Base-by-base conservation (phyloP, 192 early-diverging fungal genomes). In the Allomyces macrogynus region DNA sequence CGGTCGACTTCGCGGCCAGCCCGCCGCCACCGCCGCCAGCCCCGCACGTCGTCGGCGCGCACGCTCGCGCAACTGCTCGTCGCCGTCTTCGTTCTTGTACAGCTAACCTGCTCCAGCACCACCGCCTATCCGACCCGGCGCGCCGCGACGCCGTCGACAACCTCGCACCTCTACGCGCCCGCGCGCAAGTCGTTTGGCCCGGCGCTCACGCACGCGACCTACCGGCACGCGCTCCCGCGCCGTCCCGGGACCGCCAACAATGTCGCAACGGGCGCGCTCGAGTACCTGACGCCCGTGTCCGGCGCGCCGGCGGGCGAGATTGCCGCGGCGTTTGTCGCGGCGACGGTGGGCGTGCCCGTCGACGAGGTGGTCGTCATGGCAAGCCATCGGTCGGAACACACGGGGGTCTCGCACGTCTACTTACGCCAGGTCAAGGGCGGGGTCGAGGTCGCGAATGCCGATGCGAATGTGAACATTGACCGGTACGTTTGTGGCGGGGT, bases 321-420 rank as follows among this genome's bases (percentile, higher is more conserved):
- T 5, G 62, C 62, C 12, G 11, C 27, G 14, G 10, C 18, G 62
- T 32, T 32, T 11, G 25, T 32, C 26, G 66, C 67, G 57, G 44
- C 65, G 61, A 64, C 66, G 40, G 68, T 71, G 66, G 68, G 66
- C 25, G 62, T 76, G 24, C 24, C 62, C 24, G 70, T 73, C n/a
- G 40, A 67, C 60, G 62, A 66, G 40, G 61, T 76, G 64, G 68
- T 65, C 42, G 69, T 76, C 65, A 73, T 68, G 66, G 68, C 67
- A 0, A 66, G 71, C 23, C 74, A 82, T 63, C 66, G 66, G 44
- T 76, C 76, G 61, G 65, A 74, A 40, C 79, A 85, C 72, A 73
- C 64, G 27, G 79, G 80, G 24, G 67, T 84, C 63, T 77, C 82
- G 26, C 84, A 86, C 70, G 78, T 87, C 60, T 81, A 86, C 70